Conservation (phyloP, 177 flowering plant species). For the Tripterygium wilfordii region DNA sequence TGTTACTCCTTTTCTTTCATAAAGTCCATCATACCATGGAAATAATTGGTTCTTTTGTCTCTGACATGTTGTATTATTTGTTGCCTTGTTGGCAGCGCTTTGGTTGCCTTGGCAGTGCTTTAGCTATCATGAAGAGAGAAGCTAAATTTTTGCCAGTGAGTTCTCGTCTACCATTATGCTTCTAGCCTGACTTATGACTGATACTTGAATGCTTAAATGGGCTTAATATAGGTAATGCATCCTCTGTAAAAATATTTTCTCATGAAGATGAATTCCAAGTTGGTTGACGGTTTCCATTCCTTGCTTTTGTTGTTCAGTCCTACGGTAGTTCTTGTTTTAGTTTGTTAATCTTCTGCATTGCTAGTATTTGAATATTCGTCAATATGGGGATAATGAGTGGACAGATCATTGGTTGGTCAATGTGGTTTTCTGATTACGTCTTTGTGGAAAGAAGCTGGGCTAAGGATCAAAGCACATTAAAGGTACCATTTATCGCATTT, state of each 20-base stretch:
- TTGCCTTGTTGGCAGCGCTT: conserved; percentile 49
- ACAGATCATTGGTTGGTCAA: conserved; percentile 95
- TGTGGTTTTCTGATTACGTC: conserved; percentile 93
- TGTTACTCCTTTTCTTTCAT: no score
- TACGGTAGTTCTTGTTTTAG: neutral
- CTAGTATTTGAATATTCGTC: neutral
- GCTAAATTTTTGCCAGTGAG: conserved; percentile 82
- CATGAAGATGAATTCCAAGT: no score
- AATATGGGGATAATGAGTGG: neutral
- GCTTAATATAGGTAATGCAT: no score
- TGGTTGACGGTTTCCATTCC: no score
- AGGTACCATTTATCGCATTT: conserved; percentile 35
- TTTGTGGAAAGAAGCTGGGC: conserved; percentile 92
- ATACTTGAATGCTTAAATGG: no score
- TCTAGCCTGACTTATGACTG: no score
- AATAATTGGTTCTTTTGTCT: neutral
- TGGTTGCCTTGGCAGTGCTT: conserved; percentile 80
- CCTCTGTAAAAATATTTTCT: no score
- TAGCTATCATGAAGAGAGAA: conserved; percentile 87
- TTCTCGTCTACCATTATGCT: conserved; percentile 1
- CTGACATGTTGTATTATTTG: conserved; percentile 1
- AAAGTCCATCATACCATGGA: no score
- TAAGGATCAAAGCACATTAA: conserved; percentile 78
- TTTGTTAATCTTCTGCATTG: neutral
- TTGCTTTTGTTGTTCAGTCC: neutral